Percentiles rank a stretch among this genome's conserved stretches.
Evolutionary conservation across 164 flowering plant genomes (phyloP).

Genomic region (Nymphaea colorata): DNA sequence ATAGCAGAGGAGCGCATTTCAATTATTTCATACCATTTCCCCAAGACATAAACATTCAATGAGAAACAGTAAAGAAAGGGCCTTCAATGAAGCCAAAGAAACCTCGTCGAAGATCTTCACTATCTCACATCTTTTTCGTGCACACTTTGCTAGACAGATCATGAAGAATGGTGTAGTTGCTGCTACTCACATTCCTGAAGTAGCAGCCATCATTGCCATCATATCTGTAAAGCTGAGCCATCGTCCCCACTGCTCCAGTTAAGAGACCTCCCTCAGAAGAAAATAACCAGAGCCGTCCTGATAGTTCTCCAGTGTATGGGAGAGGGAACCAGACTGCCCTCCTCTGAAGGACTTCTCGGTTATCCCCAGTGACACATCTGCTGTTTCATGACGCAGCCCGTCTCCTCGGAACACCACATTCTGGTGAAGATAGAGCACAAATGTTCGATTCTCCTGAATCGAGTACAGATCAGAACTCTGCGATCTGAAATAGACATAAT

Average conservation of each 20-base stretch:
- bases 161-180: conserved; percentile 59
- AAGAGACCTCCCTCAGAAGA: conserved; percentile 46
- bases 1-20: too few species aligned
- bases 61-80: too few species aligned
- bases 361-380: conserved; percentile 47
- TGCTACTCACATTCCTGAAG: conserved; percentile 67
- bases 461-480: conserved; percentile 19
- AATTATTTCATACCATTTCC: too few species aligned
- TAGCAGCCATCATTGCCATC: conserved; percentile 32
- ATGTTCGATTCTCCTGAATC: conserved; percentile 18
- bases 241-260: conserved; percentile 44
- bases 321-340: conserved; percentile 5
- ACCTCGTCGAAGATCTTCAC: not conserved
- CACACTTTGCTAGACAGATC: conserved; percentile 32
- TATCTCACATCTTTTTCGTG: not conserved
- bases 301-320: conserved; percentile 32
- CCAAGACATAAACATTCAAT: too few species aligned
- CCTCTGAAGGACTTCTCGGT: conserved; percentile 21
- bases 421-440: conserved; percentile 26
- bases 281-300: conserved; percentile 52
- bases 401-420: conserved; percentile 29
- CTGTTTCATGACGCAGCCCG: conserved; percentile 11
- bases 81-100: not conserved
- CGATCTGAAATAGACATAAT: conserved; percentile 17
- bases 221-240: conserved; percentile 41